phyloP scores from a whole-genome alignment of 495 filamentous ascomycete genomes.

The Trichocladium antarcticum region DNA sequence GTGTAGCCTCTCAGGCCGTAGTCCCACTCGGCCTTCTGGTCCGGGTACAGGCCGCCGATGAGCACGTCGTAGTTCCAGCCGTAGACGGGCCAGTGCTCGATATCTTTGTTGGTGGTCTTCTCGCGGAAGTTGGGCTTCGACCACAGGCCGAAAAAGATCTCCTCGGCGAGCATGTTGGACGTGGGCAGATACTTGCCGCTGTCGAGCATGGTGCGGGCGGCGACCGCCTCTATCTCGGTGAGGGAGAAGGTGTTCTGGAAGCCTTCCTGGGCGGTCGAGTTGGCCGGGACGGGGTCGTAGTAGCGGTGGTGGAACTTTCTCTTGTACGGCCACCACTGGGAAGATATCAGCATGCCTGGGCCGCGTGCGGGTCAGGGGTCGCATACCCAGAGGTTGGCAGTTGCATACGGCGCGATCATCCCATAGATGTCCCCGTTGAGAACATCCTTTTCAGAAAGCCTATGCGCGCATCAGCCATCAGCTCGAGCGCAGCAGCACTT shows the following conservation, averaged over 20 bases:
- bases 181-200: slow-evolving; percentile 38
- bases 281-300: slow-evolving; percentile 36
- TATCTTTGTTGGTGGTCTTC: slow-evolving; percentile 33
- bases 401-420: slow-evolving; percentile 40
- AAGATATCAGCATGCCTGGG: background rate
- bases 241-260: slow-evolving; percentile 45
- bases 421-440: slow-evolving; percentile 39
- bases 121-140: slow-evolving; percentile 40
- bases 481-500: slow-evolving; percentile 1
- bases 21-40: slow-evolving; percentile 40
- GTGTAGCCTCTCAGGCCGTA: slow-evolving; percentile 36
- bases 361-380: background rate
- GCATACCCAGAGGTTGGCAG: slow-evolving; percentile 39
- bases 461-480: slow-evolving; percentile 4
- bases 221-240: slow-evolving; percentile 31
- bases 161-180: slow-evolving; percentile 41
- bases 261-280: slow-evolving; percentile 32
- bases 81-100: slow-evolving; percentile 38
- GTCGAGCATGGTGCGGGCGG: slow-evolving; percentile 34
- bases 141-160: slow-evolving; percentile 37
- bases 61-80: slow-evolving; percentile 43
- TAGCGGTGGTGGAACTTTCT: slow-evolving; percentile 41
- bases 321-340: slow-evolving; percentile 41
- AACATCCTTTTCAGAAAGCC: slow-evolving; percentile 35
- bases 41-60: slow-evolving; percentile 40